A percentile compares a stretch with the other conserved stretches of the same genome.
Evolutionary conservation across 2,329 filamentous ascomycete species (phyloP).

Genomic region (Neonectria magnoliae): DNA sequence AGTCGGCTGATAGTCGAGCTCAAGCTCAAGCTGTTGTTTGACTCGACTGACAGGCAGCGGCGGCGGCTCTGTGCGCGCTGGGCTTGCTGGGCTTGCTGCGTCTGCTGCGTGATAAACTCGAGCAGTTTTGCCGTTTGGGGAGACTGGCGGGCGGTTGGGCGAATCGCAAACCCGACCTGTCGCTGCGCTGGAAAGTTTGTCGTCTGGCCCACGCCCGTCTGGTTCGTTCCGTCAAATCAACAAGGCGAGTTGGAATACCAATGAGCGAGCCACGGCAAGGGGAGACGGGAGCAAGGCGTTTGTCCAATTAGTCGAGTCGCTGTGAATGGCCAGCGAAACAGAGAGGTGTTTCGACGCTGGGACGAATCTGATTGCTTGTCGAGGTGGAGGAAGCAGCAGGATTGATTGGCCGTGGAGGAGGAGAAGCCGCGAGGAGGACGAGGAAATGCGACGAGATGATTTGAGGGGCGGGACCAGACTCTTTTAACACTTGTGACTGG

Average conservation of each 20-base stretch:
- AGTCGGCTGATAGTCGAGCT: neutral
- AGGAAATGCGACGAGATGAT: conserved; percentile 61
- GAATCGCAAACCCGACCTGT: conserved; percentile 25
- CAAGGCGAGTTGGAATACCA: neutral
- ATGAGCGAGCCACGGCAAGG: conserved; percentile 16
- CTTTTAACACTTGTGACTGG: conserved; percentile 61
- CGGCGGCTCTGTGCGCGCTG: conserved; percentile 6
- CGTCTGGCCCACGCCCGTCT: conserved; percentile 17
- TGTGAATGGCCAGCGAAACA: conserved; percentile 44
- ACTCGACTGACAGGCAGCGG: neutral
- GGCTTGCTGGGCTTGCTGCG: neutral
- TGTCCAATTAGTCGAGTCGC: conserved; percentile 40
- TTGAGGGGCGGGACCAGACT: conserved; percentile 59
- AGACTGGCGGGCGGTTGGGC: conserved; percentile 21
- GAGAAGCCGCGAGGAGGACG: conserved; percentile 52
- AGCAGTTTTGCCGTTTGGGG: conserved; percentile 25
- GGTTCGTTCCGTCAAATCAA: conserved; percentile 11
- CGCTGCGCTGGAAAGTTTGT: conserved; percentile 23
- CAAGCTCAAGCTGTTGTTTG: conserved; percentile 7
- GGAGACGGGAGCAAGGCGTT: conserved; percentile 18
- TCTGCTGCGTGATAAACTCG: neutral
- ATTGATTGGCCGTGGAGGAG: conserved; percentile 60
- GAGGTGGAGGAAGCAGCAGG: conserved; percentile 53
- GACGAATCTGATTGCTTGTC: conserved; percentile 47
- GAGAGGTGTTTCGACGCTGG: conserved; percentile 43